Evolutionary conservation across 768 basidiomycete genomes (phyloP).

Genomic region (Lactarius evosmus): DNA sequence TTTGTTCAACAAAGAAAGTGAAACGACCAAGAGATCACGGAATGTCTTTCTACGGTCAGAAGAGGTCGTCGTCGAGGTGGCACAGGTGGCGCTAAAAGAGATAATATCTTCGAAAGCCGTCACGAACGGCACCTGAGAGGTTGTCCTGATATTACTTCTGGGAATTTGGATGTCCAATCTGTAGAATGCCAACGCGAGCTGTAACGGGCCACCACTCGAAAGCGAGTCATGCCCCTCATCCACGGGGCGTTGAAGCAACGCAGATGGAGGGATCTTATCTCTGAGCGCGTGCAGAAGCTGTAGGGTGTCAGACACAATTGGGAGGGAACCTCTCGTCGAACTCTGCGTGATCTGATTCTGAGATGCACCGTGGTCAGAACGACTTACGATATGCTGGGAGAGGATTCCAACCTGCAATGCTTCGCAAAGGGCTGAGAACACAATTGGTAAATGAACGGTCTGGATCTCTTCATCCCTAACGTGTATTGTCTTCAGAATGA

Average conservation of each 20-base stretch:
- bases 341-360: conserved; percentile 11
- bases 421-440: conserved; percentile 69
- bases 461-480: conserved; percentile 85
- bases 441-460: conserved; percentile 73
- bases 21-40: conserved; percentile 52
- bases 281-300: conserved; percentile 16
- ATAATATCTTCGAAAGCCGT: conserved; percentile 55
- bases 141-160: conserved; percentile 9
- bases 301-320: conserved; percentile 15
- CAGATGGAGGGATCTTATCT: conserved; percentile 20
- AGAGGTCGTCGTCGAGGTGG: conserved; percentile 28
- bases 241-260: conserved; percentile 9
- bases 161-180: conserved; percentile 35
- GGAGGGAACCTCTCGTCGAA: conserved; percentile 7
- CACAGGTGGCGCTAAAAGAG: conserved; percentile 46
- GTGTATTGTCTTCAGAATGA: conserved; percentile 70
- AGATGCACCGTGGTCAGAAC: neutral
- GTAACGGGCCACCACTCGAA: conserved; percentile 17
- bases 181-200: conserved; percentile 46
- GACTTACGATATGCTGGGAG: neutral
- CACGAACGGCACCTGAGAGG: conserved; percentile 49
- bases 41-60: conserved; percentile 35
- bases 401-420: conserved; percentile 52
- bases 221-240: neutral
- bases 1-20: conserved; percentile 49